These are phyloP conservation scores for Diospyros lotus DNA, from an alignment of 148 eudicot genomes.

Conservation along the genomic window DNA sequence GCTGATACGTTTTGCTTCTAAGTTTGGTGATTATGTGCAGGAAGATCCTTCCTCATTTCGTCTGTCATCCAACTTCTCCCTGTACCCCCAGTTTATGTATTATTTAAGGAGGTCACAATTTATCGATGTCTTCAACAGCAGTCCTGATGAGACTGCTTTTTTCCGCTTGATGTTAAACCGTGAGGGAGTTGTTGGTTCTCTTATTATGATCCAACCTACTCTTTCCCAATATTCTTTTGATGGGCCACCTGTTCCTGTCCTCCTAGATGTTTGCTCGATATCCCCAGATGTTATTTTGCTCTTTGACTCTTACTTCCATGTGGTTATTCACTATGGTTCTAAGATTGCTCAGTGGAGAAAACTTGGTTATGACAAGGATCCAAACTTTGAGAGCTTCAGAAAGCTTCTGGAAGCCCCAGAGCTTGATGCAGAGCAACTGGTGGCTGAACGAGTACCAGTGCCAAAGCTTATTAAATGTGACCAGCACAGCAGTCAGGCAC, in stretches of 20 bases:
- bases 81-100: constrained; percentile 93
- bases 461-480: constrained; percentile 82
- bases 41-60: constrained; percentile 93
- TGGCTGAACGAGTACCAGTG: constrained; percentile 72
- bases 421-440: constrained; percentile 74
- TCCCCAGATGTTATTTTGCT: constrained; percentile 86
- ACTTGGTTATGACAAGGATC: constrained; percentile 78
- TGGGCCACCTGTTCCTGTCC: constrained; percentile 87
- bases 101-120: constrained; percentile 88
- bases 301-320: constrained; percentile 85
- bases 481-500: constrained; percentile 94
- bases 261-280: constrained; percentile 77
- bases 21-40: constrained; percentile 77
- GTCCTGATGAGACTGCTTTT: constrained; percentile 92
- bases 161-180: constrained; percentile 84
- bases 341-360: constrained; percentile 90
- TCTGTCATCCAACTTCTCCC: constrained; percentile 79
- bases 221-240: constrained; percentile 89
- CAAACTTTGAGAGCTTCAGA: constrained; percentile 70
- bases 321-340: constrained; percentile 86
- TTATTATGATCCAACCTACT: constrained; percentile 93
- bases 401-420: constrained; percentile 83
- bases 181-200: constrained; percentile 83
- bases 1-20: constrained; percentile 62
- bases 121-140: constrained; percentile 82